These are phyloP conservation scores for Cyclotella cryptica DNA, from an alignment of 108 stramenopile genomes.

Conservation along the genomic window DNA sequence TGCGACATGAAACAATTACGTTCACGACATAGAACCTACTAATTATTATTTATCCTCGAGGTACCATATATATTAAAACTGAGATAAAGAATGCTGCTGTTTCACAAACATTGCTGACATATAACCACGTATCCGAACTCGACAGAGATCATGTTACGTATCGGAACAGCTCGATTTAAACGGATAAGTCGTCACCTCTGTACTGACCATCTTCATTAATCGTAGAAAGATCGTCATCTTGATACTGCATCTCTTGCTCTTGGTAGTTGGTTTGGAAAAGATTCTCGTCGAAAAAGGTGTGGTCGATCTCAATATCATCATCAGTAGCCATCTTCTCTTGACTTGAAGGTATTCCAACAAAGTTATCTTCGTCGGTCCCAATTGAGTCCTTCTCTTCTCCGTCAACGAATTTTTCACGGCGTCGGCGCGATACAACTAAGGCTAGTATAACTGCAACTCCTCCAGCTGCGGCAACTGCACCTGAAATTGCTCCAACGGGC, in stretches of 20 bases:
- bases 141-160: too few relatives aligned
- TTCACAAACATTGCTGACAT: too few relatives aligned
- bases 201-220: not conserved
- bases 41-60: too few relatives aligned
- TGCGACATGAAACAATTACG: too few relatives aligned
- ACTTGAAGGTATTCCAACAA: not conserved
- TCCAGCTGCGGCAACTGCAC: constrained; percentile 4
- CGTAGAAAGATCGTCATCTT: not conserved
- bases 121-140: too few relatives aligned
- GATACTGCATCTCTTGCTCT: not conserved
- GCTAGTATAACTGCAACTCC: not conserved
- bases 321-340: constrained; percentile 2
- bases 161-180: not conserved
- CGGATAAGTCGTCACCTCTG: not conserved
- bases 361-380: not conserved
- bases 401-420: constrained; percentile 6
- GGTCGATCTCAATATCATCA: constrained; percentile 18
- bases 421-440: not conserved
- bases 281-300: not conserved
- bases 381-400: constrained; percentile 18
- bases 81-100: too few relatives aligned
- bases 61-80: too few relatives aligned
- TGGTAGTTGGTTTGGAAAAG: not conserved
- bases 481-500: constrained; percentile 8
- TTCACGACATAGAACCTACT: too few relatives aligned